Percentiles rank a stretch among this genome's conserved stretches.
Evolutionary conservation across 2,329 filamentous ascomycete species (phyloP).

Genomic region (Chaetomium sp.): DNA sequence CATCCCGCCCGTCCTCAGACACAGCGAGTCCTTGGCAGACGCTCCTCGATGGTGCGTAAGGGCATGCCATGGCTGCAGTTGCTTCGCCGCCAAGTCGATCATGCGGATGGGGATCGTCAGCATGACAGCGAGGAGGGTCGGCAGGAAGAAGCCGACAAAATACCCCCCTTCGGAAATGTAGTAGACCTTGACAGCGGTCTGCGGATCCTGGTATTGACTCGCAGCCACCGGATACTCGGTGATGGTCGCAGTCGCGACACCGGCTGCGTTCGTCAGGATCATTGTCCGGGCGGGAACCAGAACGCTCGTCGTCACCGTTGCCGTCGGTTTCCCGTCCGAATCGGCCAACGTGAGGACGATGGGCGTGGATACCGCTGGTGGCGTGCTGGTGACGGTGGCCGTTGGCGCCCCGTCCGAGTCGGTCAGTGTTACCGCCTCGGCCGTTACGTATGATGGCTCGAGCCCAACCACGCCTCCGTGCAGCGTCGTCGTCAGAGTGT

Average conservation of each 20-base stretch:
- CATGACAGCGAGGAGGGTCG: not conserved
- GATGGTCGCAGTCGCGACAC: not conserved
- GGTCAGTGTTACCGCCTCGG: not conserved
- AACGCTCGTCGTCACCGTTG: not conserved
- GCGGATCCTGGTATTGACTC: not conserved
- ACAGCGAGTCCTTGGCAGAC: not conserved
- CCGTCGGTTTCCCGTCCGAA: not conserved
- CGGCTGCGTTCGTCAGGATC: not conserved
- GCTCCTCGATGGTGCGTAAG: not conserved
- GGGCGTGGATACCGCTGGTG: not conserved
- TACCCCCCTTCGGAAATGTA: not conserved
- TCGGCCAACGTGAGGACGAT: not conserved
- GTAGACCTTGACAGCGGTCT: not conserved
- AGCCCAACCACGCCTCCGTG: not conserved
- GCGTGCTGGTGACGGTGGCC: not conserved
- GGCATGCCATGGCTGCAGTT: slow-evolving; percentile 1
- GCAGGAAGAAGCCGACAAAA: not conserved
- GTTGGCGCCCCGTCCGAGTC: not conserved
- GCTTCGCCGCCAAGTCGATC: slow-evolving; percentile 2
- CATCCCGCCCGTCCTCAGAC: not conserved
- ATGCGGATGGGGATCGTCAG: slow-evolving; percentile 1
- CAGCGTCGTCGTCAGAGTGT: not conserved
- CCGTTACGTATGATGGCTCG: not conserved
- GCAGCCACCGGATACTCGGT: not conserved
- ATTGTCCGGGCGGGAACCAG: not conserved